Base-by-base conservation (phyloP, 495 filamentous ascomycete genomes). In the Zalerion maritima region DNA sequence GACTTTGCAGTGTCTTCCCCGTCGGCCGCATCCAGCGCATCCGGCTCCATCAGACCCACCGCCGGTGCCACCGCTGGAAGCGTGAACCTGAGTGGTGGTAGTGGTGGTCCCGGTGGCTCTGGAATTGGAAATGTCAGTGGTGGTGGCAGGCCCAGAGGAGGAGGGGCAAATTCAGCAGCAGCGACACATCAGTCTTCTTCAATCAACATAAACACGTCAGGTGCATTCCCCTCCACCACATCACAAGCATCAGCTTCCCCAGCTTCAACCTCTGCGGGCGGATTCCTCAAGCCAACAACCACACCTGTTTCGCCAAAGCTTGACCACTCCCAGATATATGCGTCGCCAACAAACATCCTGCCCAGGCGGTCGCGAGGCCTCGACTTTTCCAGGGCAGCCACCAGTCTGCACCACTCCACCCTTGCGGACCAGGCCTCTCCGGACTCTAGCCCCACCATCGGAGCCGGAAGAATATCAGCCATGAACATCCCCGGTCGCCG, bases 361-460 rank as follows among this genome's bases (percentile, higher is more conserved):
- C 86, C 86, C 25, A 67, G 86, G 28, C 74, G 84, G 28, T 91
- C 83, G 4, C 71, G 86, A 14, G 85, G 85, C 17, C 55, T 92
- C 28, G 86, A 94, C 46, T 93, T 89, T 52, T 81, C 85, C n/a
- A 69, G 86, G 39, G 84, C 83, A 24, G 87, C 85, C 34, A 96
- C 89, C 3, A 92, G 84, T 40, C 67, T 97, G 7, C 89, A 97
- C 57, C 91, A 96, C 52, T 94, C 89, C 14, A 96, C 79, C 2
- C 64, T 94, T 5, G 85, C 85, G 24, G 77, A 80, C 31, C 76
- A 85, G 41, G 77, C 81, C 0, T 89, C 81, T n/a, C 89, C 91
- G 8, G 86, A 94, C 46, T 91, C 85, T 3, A 93, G 85, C 0
- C 91, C 91, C 0, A 85, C 72, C n/a, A 75, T 91, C 23, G 57